Conservation (phyloP, 768 basidiomycete genomes). For the Gyrodon lividus region DNA sequence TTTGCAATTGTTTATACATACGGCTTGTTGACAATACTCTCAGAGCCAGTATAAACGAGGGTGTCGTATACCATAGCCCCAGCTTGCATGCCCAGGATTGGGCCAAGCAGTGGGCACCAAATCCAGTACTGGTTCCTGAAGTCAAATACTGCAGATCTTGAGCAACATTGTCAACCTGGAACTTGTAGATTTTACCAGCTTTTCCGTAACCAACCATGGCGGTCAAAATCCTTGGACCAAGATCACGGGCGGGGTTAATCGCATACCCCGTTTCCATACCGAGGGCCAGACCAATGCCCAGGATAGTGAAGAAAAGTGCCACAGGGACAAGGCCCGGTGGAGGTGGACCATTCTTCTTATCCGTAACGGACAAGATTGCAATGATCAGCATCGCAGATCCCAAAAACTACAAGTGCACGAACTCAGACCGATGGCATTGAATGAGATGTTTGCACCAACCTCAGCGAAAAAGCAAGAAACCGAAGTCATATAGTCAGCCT, state of each 20-base stretch:
- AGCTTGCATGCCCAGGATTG: slow-evolving; percentile 56
- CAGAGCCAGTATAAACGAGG: slow-evolving; percentile 54
- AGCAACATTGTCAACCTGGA: background rate
- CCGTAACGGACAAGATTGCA: slow-evolving; percentile 51
- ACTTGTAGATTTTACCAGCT: slow-evolving; percentile 35
- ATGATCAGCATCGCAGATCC: slow-evolving; percentile 55
- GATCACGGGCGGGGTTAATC: slow-evolving; percentile 70
- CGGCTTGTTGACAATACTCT: slow-evolving; percentile 56
- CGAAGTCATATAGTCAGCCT: slow-evolving; percentile 43
- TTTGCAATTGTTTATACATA: slow-evolving; percentile 21
- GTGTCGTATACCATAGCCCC: slow-evolving; percentile 59
- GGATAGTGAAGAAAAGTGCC: slow-evolving; percentile 51
- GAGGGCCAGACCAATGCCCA: slow-evolving; percentile 57
- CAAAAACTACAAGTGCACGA: slow-evolving; percentile 43
- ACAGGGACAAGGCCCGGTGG: slow-evolving; percentile 54
- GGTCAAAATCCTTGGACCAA: slow-evolving; percentile 67
- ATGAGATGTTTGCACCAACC: slow-evolving; percentile 19
- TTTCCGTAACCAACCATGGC: slow-evolving; percentile 72
- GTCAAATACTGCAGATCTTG: slow-evolving; percentile 15
- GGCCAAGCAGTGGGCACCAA: slow-evolving; percentile 63
- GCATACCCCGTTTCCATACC: slow-evolving; percentile 69
- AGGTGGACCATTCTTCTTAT: slow-evolving; percentile 49
- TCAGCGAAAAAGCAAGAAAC: slow-evolving; percentile 49
- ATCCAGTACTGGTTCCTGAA: slow-evolving; percentile 65
- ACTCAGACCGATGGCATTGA: background rate